Evolutionary conservation across 495 filamentous ascomycete species (phyloP), one percentile per base, ranked within the genome.

Genomic region (Penicillium waksmanii): DNA sequence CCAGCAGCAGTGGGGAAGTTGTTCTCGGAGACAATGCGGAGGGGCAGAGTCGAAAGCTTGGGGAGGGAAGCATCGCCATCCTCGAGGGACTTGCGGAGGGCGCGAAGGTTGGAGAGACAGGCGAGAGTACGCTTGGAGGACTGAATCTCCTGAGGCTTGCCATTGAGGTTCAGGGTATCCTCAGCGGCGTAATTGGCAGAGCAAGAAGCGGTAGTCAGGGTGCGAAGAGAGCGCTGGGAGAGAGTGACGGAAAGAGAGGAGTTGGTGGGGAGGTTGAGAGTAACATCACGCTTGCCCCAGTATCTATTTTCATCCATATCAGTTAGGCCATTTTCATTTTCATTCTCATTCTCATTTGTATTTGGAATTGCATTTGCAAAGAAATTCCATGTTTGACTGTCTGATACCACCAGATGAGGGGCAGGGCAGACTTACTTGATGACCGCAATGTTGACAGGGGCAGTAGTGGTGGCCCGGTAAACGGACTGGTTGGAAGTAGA

Each of bases 1-100:
- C 95, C 95, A n/a, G 95, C 95, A 31, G 95, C 95, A 23, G 95
- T 98, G 53, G 95, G 95, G 85, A 98, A 98, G 81, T 98, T 98
- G 84, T 98, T 98, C 74, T 91, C 88, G 58, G 88, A 92, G 54
- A 93, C 92, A 60, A 98, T 87, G 44, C 87, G 87, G 53, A 98
- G 84, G 21, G 89, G 87, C 61, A 86, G 80, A 51, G 77, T 68
- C 19, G 89, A 89, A 49, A 98, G 83, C 66, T 88, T 88, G 5
- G 95, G 92, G 18, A 96, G 82, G 19, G 86, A 84, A 1, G 86
- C 64, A 69, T 96, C 77, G 44, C 81, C 73, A 51, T 78, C 77
- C 71, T 98, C 95, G 72, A 97, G 81, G 10, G 80, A 73, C 43
- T 85, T 77, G 58, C 95, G 89, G 15, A 92, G 87, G 50, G 84